Conservation (phyloP, 176 grass and related monocot species). For the Pharus latifolius region DNA sequence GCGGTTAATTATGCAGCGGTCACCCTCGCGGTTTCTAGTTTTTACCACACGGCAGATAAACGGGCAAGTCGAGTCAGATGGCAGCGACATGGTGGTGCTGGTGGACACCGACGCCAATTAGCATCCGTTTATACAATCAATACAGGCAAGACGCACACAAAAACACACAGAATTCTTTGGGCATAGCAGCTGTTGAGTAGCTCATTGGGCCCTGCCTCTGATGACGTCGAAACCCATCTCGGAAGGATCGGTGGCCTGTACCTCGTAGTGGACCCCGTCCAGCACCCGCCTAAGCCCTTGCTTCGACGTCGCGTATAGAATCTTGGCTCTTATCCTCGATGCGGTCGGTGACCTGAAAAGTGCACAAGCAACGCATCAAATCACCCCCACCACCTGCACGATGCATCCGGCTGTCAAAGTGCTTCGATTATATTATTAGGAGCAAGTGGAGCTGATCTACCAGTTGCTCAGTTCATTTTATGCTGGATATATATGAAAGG, state of each 20-base stretch:
- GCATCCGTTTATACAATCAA: conserved; percentile 9
- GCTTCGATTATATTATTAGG: too few species aligned
- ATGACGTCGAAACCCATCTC: conserved; percentile 99
- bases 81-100: too few species aligned
- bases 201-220: conserved; percentile 72
- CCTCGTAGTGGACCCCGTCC: conserved; percentile 93
- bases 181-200: background rate
- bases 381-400: background rate
- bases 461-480: background rate
- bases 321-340: conserved; percentile 96
- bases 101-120: background rate
- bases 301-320: conserved; percentile 92
- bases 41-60: too few species aligned
- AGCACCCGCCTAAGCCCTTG: conserved; percentile 81
- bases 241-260: conserved; percentile 86
- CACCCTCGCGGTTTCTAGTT: too few species aligned
- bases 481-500: too few species aligned
- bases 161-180: background rate
- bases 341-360: conserved; percentile 73
- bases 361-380: conserved; percentile 10
- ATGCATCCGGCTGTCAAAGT: background rate
- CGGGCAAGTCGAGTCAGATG: too few species aligned
- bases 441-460: too few species aligned
- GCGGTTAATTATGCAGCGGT: too few species aligned
- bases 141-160: background rate